Conservation (phyloP, 495 filamentous ascomycete genomes). For the Xeromyces bisporus region DNA sequence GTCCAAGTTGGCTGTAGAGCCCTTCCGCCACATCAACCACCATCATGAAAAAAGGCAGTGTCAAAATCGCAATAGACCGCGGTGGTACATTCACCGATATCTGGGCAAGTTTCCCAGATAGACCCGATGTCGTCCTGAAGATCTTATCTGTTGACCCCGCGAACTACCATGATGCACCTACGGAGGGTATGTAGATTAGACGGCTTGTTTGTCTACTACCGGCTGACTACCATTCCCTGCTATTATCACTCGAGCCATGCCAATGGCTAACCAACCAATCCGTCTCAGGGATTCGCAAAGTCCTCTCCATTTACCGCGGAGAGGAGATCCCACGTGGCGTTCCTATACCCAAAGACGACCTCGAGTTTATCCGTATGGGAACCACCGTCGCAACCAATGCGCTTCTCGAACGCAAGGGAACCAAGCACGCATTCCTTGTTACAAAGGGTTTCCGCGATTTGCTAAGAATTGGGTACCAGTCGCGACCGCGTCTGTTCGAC, state of each 20-base stretch:
- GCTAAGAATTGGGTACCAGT: conserved; percentile 78
- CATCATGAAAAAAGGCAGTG: not conserved
- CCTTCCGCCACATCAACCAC: too few species aligned
- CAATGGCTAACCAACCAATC: not conserved
- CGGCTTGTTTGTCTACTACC: too few species aligned
- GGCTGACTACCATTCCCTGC: too few species aligned
- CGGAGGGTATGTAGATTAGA: conserved; percentile 40
- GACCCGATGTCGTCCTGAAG: conserved; percentile 69
- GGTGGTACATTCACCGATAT: conserved; percentile 56
- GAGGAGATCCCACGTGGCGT: conserved; percentile 66
- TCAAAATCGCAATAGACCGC: conserved; percentile 16
- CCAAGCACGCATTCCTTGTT: conserved; percentile 75
- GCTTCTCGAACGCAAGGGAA: conserved; percentile 86
- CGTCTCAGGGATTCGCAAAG: conserved; percentile 45
- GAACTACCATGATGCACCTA: conserved; percentile 77
- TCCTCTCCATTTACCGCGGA: conserved; percentile 65
- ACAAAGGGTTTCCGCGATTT: conserved; percentile 91
- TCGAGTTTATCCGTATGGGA: conserved; percentile 77
- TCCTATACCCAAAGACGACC: conserved; percentile 62
- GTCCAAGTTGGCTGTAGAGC: too few species aligned
- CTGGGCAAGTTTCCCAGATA: conserved; percentile 32
- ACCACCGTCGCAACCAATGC: conserved; percentile 84
- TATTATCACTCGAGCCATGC: too few species aligned
- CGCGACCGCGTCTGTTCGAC: conserved; percentile 69
- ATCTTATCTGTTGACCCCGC: conserved; percentile 73